Conservation (phyloP, 2,329 filamentous ascomycete genomes). For the Alternaria brassicae region DNA sequence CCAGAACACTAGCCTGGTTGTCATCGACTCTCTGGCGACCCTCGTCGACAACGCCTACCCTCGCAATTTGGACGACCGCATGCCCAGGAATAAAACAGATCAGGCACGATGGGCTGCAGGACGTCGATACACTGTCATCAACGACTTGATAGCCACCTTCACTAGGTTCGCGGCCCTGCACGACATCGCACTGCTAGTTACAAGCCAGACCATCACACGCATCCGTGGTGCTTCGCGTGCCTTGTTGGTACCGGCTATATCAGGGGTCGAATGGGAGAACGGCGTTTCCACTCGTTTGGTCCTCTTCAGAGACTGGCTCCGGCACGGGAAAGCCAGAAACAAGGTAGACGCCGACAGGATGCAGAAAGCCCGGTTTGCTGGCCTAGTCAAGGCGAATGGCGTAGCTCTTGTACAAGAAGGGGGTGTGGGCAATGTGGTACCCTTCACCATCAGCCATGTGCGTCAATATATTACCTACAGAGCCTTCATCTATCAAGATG, state of each 20-base stretch:
- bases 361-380: conserved; percentile 51
- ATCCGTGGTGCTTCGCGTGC: conserved; percentile 72
- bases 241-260: conserved; percentile 76
- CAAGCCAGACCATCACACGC: conserved; percentile 83
- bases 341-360: conserved; percentile 38
- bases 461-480: conserved; percentile 49
- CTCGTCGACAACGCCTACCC: conserved; percentile 81
- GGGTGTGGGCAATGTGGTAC: conserved; percentile 58
- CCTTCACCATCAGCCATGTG: conserved; percentile 55
- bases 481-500: conserved; percentile 31
- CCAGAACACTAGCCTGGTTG: conserved; percentile 68
- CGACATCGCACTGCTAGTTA: conserved; percentile 75
- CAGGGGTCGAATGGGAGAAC: conserved; percentile 79
- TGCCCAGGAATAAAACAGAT: conserved; percentile 54
- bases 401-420: conserved; percentile 50
- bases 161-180: conserved; percentile 77
- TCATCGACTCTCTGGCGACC: conserved; percentile 80
- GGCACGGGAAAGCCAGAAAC: conserved; percentile 37
- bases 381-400: conserved; percentile 55
- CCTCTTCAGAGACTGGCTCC: conserved; percentile 75
- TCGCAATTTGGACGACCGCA: conserved; percentile 57
- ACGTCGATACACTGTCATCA: conserved; percentile 67
- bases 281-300: conserved; percentile 76
- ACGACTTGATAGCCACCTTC: conserved; percentile 65
- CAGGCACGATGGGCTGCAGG: conserved; percentile 57